These are phyloP conservation scores for Amphirosellinia nigrospora DNA, from an alignment of 495 filamentous ascomycete genomes.

Conservation along the genomic window DNA sequence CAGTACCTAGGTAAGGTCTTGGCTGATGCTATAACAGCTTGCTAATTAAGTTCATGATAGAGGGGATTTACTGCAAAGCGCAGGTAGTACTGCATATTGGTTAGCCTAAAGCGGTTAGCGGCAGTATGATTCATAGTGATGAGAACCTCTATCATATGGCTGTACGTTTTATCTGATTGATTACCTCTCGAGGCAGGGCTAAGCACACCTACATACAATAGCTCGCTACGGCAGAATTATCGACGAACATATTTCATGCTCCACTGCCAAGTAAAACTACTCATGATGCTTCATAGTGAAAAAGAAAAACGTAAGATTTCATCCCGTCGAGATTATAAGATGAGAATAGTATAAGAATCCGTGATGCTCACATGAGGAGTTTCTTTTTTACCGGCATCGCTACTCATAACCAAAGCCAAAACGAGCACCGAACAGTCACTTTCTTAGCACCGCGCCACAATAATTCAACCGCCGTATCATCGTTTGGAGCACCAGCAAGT, in stretches of 20 bases:
- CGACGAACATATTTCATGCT: background rate
- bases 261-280: background rate
- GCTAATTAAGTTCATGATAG: too few relatives aligned
- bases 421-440: background rate
- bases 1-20: background rate
- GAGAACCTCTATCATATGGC: background rate
- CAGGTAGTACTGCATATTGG: background rate
- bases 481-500: background rate
- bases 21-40: background rate
- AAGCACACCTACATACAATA: background rate
- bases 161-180: background rate
- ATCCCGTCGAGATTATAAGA: background rate
- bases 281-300: background rate
- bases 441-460: background rate
- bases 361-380: background rate
- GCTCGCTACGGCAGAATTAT: background rate
- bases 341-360: conserved; percentile 4
- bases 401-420: background rate
- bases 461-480: background rate
- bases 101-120: background rate
- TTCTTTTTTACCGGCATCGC: background rate
- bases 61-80: background rate
- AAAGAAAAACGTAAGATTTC: background rate
- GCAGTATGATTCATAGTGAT: conserved; percentile 33
- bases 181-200: background rate